Evolutionary conservation across 108 stramenopile species (phyloP).

Genomic region (Nitzschia putrida): DNA sequence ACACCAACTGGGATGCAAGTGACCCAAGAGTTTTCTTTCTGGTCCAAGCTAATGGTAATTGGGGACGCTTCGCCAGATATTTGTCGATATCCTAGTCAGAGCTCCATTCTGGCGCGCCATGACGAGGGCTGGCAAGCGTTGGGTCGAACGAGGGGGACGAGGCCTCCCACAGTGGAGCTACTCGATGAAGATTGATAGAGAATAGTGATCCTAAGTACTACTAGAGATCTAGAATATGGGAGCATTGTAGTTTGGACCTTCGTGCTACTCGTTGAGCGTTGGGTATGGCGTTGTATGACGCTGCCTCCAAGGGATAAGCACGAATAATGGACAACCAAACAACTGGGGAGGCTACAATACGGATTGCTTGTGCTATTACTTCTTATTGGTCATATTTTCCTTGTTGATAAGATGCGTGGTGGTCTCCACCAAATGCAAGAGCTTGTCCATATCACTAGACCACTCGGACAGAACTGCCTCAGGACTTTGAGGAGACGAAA

Average conservation of each 20-base stretch:
- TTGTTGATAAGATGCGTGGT: slow-evolving; percentile 97
- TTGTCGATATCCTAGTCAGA: slow-evolving; percentile 69
- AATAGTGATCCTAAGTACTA: background rate
- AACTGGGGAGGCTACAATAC: too few species aligned
- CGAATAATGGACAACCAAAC: too few species aligned
- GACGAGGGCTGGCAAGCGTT: slow-evolving; percentile 56
- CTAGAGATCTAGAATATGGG: too few species aligned
- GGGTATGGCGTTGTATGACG: too few species aligned
- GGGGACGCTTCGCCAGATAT: slow-evolving; percentile 62
- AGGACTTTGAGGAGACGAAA: slow-evolving; percentile 62
- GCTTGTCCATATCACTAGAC: slow-evolving; percentile 88
- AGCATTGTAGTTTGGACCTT: too few species aligned
- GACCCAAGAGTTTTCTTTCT: slow-evolving; percentile 59
- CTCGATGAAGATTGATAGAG: slow-evolving; percentile 25
- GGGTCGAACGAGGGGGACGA: slow-evolving; percentile 23
- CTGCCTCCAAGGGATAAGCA: too few species aligned
- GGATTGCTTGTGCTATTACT: background rate
- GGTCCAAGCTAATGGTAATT: slow-evolving; percentile 63
- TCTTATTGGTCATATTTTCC: slow-evolving; percentile 81
- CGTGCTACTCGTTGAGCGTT: too few species aligned
- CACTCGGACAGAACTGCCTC: slow-evolving; percentile 93
- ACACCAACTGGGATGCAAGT: slow-evolving; percentile 23
- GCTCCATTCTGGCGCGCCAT: slow-evolving; percentile 48
- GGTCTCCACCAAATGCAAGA: slow-evolving; percentile 91
- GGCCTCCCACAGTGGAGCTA: slow-evolving; percentile 72